Evolutionary conservation across 2,329 filamentous ascomycete genomes (phyloP).

Genomic region (Coniella vitis): DNA sequence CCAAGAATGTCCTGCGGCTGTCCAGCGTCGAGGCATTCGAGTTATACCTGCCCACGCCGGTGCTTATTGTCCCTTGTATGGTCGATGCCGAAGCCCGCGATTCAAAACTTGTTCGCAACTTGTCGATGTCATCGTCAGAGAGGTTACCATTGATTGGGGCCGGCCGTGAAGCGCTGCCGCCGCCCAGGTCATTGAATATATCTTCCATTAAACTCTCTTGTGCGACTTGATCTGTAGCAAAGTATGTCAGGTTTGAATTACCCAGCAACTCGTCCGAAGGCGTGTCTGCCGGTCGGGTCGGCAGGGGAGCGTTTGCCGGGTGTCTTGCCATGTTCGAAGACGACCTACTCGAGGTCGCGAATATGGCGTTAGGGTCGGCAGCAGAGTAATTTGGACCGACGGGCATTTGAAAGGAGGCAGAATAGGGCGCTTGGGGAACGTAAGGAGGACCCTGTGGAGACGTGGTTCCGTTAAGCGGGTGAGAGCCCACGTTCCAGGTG

Average conservation of each 20-base stretch:
- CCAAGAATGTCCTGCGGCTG: constrained; percentile 32
- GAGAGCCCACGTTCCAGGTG: constrained; percentile 21
- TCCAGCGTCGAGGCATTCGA: constrained; percentile 36
- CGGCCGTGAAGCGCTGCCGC: constrained; percentile 29
- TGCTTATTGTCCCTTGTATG: constrained; percentile 28
- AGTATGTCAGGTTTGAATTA: constrained; percentile 4
- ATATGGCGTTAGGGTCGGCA: constrained; percentile 37
- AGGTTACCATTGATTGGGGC: constrained; percentile 40
- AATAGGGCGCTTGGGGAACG: constrained; percentile 43
- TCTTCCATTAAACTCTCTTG: constrained; percentile 52
- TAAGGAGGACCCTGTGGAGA: constrained; percentile 11
- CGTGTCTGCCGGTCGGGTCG: constrained; percentile 44
- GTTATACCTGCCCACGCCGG: constrained; percentile 32
- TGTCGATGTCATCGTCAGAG: constrained; percentile 39
- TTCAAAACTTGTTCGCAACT: constrained; percentile 39
- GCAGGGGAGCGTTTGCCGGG: constrained; percentile 53
- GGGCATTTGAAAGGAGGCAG: constrained; percentile 45
- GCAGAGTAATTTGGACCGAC: constrained; percentile 43
- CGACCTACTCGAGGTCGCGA: constrained; percentile 34
- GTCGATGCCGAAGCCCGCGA: constrained; percentile 48
- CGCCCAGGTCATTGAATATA: constrained; percentile 48
- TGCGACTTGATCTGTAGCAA: constrained; percentile 31
- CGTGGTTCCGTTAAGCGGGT: constrained; percentile 17
- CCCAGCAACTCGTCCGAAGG: constrained; percentile 33
- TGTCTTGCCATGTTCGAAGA: constrained; percentile 45